Evolutionary conservation across 1,284 basidiomycete species (phyloP).

Genomic region (Ustilago shanxiensis): DNA sequence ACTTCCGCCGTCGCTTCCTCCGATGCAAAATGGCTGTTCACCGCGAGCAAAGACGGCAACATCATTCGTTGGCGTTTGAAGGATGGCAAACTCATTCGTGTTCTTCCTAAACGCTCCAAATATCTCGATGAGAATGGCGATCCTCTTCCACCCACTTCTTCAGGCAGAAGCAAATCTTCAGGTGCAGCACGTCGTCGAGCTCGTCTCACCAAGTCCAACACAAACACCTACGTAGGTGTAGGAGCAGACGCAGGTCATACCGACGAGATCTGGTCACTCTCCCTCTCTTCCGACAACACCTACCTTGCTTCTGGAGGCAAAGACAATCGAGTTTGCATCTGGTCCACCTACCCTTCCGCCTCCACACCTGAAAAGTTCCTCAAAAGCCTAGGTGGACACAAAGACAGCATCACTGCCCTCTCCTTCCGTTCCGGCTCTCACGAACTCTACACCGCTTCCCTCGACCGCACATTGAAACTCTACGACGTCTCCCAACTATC

Average conservation of each 20-base stretch:
- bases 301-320: conserved; percentile 87
- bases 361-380: conserved; percentile 74
- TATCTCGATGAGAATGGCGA: conserved; percentile 12
- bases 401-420: conserved; percentile 75
- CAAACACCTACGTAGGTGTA: conserved; percentile 58
- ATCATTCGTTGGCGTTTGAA: conserved; percentile 64
- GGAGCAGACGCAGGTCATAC: conserved; percentile 78
- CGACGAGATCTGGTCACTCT: conserved; percentile 85
- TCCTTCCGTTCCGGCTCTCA: conserved; percentile 82
- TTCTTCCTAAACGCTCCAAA: conserved; percentile 40
- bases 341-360: conserved; percentile 28
- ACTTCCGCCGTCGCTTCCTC: conserved; percentile 81
- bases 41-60: conserved; percentile 62
- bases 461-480: conserved; percentile 91
- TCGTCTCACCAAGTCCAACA: conserved; percentile 12
- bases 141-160: conserved; percentile 9
- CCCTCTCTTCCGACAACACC: conserved; percentile 86
- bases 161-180: conserved; percentile 29
- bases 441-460: conserved; percentile 83
- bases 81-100: conserved; percentile 63
- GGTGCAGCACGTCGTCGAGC: conserved; percentile 52
- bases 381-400: conserved; percentile 75
- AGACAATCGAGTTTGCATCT: conserved; percentile 75
- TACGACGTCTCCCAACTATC: conserved; percentile 88
- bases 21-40: conserved; percentile 76